phyloP scores from a whole-genome alignment of 768 basidiomycete genomes.

The Suillus weaverae region DNA sequence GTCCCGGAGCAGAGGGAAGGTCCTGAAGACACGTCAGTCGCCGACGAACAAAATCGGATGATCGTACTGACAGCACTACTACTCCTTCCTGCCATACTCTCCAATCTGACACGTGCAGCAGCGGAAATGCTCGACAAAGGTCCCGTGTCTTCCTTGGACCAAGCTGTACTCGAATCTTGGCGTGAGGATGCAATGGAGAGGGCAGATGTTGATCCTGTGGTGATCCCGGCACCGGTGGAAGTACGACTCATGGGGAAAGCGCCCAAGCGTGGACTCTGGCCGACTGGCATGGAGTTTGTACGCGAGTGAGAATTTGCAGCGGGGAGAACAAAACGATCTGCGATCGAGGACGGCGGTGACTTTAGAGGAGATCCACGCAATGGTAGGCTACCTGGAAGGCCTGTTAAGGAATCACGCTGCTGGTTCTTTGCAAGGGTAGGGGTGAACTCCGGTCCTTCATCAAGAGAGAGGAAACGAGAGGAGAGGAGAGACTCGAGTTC shows the following conservation, averaged over 20 bases:
- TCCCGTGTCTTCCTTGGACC: slow-evolving; percentile 38
- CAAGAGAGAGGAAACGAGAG: slow-evolving; percentile 67
- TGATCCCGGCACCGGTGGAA: slow-evolving; percentile 31
- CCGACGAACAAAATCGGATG: slow-evolving; percentile 2
- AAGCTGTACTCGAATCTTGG: slow-evolving; percentile 35
- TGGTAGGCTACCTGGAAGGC: slow-evolving; percentile 41
- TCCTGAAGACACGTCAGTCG: slow-evolving; percentile 26
- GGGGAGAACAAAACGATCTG: slow-evolving; percentile 47
- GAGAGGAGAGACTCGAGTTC: slow-evolving; percentile 77
- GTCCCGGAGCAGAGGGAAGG: slow-evolving; percentile 38
- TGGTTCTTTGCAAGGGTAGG: slow-evolving; percentile 71
- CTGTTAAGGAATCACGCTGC: slow-evolving; percentile 54
- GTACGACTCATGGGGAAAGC: slow-evolving; percentile 38
- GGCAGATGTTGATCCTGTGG: slow-evolving; percentile 36
- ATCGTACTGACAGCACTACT: slow-evolving; percentile 22
- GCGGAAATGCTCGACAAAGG: slow-evolving; percentile 31
- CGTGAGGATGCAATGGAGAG: slow-evolving; percentile 44
- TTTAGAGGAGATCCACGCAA: slow-evolving; percentile 45
- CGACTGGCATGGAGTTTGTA: slow-evolving; percentile 37
- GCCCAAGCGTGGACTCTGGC: slow-evolving; percentile 36
- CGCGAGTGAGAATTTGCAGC: slow-evolving; percentile 30
- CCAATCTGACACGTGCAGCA: slow-evolving; percentile 48
- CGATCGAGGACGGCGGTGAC: slow-evolving; percentile 44
- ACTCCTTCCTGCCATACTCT: slow-evolving; percentile 42
- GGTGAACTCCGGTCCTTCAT: slow-evolving; percentile 65